These are phyloP conservation scores for Pyrus bretschneideri DNA, from an alignment of 306 rosid genomes.

Conservation along the genomic window DNA sequence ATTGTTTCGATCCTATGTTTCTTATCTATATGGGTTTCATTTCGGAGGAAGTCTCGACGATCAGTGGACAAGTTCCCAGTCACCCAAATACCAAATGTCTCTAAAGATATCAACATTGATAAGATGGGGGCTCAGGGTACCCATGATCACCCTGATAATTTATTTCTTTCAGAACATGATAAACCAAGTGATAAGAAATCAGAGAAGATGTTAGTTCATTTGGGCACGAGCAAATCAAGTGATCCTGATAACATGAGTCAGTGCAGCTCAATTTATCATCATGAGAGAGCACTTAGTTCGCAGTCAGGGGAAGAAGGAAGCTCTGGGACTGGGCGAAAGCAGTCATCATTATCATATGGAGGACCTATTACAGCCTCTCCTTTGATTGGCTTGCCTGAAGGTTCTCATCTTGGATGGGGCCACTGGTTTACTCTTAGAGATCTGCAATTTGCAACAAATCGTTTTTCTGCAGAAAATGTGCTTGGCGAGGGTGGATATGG, in stretches of 20 bases:
- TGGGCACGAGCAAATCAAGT: constrained; percentile 53
- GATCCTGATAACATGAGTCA: constrained; percentile 75
- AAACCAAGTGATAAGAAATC: constrained; percentile 54
- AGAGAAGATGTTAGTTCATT: constrained; percentile 52
- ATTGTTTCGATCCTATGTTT: constrained; percentile 68
- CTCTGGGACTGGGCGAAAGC: constrained; percentile 65
- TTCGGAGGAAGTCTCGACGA: constrained; percentile 71
- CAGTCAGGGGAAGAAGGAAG: constrained; percentile 86
- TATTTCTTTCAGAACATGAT: constrained; percentile 40
- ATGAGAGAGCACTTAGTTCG: constrained; percentile 75
- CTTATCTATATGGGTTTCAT: constrained; percentile 72
- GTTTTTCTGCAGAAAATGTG: constrained; percentile 59
- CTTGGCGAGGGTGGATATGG: constrained; percentile 99
- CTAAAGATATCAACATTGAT: constrained; percentile 84
- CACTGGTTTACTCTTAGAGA: constrained; percentile 99
- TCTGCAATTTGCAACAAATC: constrained; percentile 68
- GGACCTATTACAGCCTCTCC: constrained; percentile 77
- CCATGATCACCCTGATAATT: constrained; percentile 42
- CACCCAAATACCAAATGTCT: constrained; percentile 74
- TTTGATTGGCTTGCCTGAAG: constrained; percentile 76
- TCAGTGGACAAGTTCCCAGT: constrained; percentile 44
- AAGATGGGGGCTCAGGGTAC: constrained; percentile 56
- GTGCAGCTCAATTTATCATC: constrained; percentile 73
- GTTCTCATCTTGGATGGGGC: constrained; percentile 99
- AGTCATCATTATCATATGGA: constrained; percentile 41